phyloP scores from a whole-genome alignment of 2,329 filamentous ascomycete species.

The Apiospora rasikravindrae region DNA sequence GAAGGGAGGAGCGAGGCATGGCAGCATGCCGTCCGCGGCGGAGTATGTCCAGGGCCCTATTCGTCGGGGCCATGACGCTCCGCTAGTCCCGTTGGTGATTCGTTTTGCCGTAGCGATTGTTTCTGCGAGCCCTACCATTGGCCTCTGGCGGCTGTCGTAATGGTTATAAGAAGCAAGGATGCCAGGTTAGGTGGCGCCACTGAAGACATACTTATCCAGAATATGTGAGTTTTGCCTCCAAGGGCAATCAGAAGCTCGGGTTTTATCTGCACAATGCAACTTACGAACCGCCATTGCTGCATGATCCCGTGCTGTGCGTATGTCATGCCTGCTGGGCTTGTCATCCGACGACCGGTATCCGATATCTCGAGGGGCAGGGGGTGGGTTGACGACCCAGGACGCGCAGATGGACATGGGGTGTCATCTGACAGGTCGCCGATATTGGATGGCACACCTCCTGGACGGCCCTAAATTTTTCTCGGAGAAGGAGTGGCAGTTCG shows the following conservation, averaged over 20 bases:
- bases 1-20: background rate
- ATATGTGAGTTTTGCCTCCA: background rate
- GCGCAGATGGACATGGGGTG: background rate
- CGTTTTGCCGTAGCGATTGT: background rate
- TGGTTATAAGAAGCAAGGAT: background rate
- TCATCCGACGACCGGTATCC: conserved; percentile 14
- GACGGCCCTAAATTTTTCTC: conserved; percentile 10
- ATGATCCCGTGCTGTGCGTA: background rate
- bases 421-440: conserved; percentile 8
- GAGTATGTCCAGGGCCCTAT: background rate
- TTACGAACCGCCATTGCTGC: background rate
- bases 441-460: conserved; percentile 6
- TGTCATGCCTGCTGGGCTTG: conserved; percentile 7
- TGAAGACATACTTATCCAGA: background rate
- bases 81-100: background rate
- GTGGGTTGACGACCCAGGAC: background rate
- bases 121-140: background rate
- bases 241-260: conserved; percentile 4
- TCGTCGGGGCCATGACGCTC: conserved; percentile 9
- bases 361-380: background rate
- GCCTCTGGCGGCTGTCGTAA: background rate
- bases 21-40: background rate
- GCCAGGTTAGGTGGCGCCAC: background rate
- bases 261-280: background rate
- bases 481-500: conserved; percentile 2